Evolutionary conservation across 2,329 filamentous ascomycete genomes (phyloP).

Genomic region (Colletotrichum sp.): DNA sequence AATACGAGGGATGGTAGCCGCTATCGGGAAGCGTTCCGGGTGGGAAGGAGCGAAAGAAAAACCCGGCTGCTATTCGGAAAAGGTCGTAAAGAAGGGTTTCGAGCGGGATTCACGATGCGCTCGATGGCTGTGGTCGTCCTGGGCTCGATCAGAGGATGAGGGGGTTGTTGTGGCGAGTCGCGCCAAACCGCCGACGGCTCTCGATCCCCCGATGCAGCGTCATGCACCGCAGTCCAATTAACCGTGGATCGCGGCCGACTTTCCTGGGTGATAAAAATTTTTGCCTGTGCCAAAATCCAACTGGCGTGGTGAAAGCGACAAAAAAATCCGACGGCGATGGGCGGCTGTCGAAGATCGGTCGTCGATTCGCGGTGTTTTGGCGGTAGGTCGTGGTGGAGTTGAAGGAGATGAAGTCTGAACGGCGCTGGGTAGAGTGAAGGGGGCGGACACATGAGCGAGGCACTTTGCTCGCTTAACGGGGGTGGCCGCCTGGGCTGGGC

Average conservation of each 20-base stretch:
- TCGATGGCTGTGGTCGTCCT: constrained; percentile 18
- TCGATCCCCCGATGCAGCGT: constrained; percentile 36
- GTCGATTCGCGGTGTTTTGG: constrained; percentile 18
- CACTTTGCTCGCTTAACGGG: constrained; percentile 23
- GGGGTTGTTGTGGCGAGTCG: constrained; percentile 38
- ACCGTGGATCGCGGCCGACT: constrained; percentile 1
- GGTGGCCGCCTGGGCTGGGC: constrained; percentile 16
- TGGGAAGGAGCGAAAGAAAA: constrained; percentile 16
- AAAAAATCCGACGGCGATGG: constrained; percentile 5
- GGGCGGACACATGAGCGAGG: constrained; percentile 22
- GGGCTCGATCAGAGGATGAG: constrained; percentile 23
- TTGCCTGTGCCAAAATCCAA: constrained; percentile 3
- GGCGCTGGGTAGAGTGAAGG: constrained; percentile 22
- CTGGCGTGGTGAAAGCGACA: constrained; percentile 9
- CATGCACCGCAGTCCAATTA: constrained; percentile 32
- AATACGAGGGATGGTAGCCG: constrained; percentile 6
- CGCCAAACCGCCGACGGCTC: constrained; percentile 43
- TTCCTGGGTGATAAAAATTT: neutral
- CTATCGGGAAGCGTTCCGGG: constrained; percentile 5
- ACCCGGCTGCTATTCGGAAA: neutral
- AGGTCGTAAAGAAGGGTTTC: constrained; percentile 6
- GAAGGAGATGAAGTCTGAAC: constrained; percentile 24
- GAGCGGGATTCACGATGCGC: constrained; percentile 22
- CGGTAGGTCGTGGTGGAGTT: constrained; percentile 21
- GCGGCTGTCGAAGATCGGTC: constrained; percentile 14